Percentiles rank a stretch among this genome's conserved stretches.
Conservation (phyloP, 2,329 filamentous ascomycete species). For the Bipolaris bicolor region DNA sequence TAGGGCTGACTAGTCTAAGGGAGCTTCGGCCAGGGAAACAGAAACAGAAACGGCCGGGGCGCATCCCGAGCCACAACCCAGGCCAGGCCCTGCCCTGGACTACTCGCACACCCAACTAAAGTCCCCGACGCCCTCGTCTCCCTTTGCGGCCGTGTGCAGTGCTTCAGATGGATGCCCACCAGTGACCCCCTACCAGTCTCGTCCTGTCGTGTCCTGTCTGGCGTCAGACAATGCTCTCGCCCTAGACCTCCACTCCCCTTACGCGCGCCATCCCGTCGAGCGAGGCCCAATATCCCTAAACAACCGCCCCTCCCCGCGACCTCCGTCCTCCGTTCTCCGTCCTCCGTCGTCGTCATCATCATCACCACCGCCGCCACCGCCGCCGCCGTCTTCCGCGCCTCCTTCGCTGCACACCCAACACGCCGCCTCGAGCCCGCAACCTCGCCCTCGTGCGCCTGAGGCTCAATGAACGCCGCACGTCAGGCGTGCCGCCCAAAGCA, state of each 20-base stretch:
- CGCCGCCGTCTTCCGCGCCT: slow-evolving; percentile 1
- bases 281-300: background rate
- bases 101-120: background rate
- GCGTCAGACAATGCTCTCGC: slow-evolving; percentile 8
- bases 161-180: background rate
- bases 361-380: background rate
- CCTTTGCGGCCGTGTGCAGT: slow-evolving; percentile 8
- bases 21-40: slow-evolving; percentile 15
- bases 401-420: slow-evolving; percentile 9
- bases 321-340: background rate
- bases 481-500: slow-evolving; percentile 85
- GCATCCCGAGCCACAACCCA: slow-evolving; percentile 16
- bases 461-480: slow-evolving; percentile 62
- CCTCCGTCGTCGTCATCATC: too few species aligned
- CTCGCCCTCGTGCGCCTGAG: background rate
- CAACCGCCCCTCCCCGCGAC: background rate
- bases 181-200: background rate
- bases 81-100: background rate
- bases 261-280: background rate
- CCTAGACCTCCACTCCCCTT: slow-evolving; percentile 3
- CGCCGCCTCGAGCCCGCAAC: slow-evolving; percentile 7
- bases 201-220: background rate
- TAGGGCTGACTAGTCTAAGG: slow-evolving; percentile 6
- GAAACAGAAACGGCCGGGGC: slow-evolving; percentile 17
- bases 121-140: background rate